Evolutionary conservation across 2,329 filamentous ascomycete species (phyloP), one percentile per base, ranked within the genome.

Genomic region (Ascochyta koolunga): DNA sequence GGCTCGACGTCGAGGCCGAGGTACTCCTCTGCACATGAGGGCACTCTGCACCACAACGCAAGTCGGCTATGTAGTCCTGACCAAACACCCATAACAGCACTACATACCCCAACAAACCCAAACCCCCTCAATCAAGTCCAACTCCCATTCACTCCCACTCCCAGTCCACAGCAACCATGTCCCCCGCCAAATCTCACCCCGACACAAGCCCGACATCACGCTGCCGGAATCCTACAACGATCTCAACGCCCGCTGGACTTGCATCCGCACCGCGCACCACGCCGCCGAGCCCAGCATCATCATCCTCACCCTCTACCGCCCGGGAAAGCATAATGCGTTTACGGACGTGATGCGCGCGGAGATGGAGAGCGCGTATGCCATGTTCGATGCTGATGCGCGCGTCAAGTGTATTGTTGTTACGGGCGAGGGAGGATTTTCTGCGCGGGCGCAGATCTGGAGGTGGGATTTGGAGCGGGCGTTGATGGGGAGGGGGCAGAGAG

Each of bases 301-400:
- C 43, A 71, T 89, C 58, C 72, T 90, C 29, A 83, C 83, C 2
- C 81, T 90, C 35, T 80, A 88, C 75, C 84, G 89, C 16, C 88
- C 88, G 0, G 72, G 77, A 10, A 84, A 85, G 54, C 80, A 86
- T 75, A 90, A 91, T 80, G 87, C 86, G 56, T 90, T 90, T 73
- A 90, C 86, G 3, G 76, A 80, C 18, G 78, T 74, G 13, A 90
- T 90, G 86, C 82, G 83, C 64, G 66, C 74, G 15, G 86, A 88
- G 63, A 78, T 91, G 25, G 80, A 84, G 54, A 60, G 73, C 3
- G 84, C 83, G 11, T 82, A 81, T 60, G 68, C 64, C 46, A 77
- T 80, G 63, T 79, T 84, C 64, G 80, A 84, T 56, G 70, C 78
- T 21, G 83, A 86, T 54, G 78, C 82, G 47, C 76, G 82, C 5